A percentile compares a stretch with the other conserved stretches of the same genome.
phyloP scores from a whole-genome alignment of 2,329 filamentous ascomycete species.

The Capronia americana region DNA sequence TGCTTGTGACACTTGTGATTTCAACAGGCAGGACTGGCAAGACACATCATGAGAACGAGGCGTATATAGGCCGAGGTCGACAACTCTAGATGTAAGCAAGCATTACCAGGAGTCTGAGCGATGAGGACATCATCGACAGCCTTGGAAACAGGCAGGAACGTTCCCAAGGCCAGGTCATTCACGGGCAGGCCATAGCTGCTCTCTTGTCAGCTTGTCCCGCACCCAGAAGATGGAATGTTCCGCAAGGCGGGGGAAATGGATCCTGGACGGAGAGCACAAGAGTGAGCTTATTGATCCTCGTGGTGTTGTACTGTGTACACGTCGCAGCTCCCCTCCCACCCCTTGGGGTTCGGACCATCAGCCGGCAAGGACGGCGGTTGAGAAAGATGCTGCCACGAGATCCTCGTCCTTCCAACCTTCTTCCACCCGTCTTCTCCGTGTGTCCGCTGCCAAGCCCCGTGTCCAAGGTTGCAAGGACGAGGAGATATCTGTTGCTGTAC shows the following conservation, averaged over 20 bases:
- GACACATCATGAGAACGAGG: background rate
- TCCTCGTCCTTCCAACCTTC: background rate
- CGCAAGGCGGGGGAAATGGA: background rate
- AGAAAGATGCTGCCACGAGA: background rate
- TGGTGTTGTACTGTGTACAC: background rate
- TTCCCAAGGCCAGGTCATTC: background rate
- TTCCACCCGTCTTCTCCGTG: background rate
- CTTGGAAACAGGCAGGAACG: background rate
- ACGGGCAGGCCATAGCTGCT: background rate
- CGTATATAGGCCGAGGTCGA: background rate
- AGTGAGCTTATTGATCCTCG: background rate
- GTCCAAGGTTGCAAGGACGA: background rate
- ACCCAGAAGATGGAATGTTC: background rate
- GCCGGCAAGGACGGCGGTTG: background rate
- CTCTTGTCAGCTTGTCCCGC: background rate
- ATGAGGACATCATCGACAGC: background rate
- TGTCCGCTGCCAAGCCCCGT: background rate
- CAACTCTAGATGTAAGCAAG: background rate
- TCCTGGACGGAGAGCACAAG: background rate
- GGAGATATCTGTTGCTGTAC: background rate
- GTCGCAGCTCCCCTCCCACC: too few species aligned
- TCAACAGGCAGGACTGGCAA: background rate
- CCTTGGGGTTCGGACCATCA: too few species aligned
- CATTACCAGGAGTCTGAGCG: background rate
- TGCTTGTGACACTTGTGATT: background rate